Percentiles rank a stretch among this genome's conserved stretches.
These are phyloP conservation scores for Sonneratia alba DNA, from an alignment of 345 rosid genomes.

Conservation along the genomic window DNA sequence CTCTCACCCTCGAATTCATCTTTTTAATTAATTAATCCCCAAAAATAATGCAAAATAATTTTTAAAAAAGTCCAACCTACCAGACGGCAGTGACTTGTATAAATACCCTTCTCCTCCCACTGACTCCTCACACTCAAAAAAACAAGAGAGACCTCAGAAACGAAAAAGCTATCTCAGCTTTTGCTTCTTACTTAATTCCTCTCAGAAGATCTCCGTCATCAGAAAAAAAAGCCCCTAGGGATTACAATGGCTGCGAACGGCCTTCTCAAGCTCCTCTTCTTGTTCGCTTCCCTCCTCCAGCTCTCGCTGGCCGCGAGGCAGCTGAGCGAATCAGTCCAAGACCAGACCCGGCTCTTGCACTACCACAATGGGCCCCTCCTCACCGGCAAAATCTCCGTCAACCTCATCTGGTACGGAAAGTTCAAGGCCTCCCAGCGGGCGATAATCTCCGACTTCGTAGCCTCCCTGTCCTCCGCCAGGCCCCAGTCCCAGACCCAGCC, in stretches of 20 bases:
- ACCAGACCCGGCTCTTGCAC: constrained; percentile 34
- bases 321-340: constrained; percentile 32
- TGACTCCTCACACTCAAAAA: not conserved
- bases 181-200: not conserved
- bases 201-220: not conserved
- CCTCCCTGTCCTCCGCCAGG: constrained; percentile 41
- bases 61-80: not conserved
- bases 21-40: not conserved
- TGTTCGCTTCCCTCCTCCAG: constrained; percentile 30
- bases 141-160: not conserved
- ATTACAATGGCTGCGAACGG: not conserved
- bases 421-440: constrained; percentile 70
- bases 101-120: constrained; percentile 6
- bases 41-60: not conserved
- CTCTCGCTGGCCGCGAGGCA: constrained; percentile 35
- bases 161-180: not conserved
- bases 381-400: constrained; percentile 56
- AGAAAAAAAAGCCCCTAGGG: too few species aligned
- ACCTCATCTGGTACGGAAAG: constrained; percentile 78
- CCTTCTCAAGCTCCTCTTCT: constrained; percentile 12
- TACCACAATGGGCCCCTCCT: constrained; percentile 87
- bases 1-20: not conserved
- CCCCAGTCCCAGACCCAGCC: constrained; percentile 25
- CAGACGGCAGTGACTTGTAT: not conserved
- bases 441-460: constrained; percentile 58